A percentile compares a stretch with the other conserved stretches of the same genome.
Conservation (phyloP, 1,284 basidiomycete genomes). For the Anthracocystis walkeri region DNA sequence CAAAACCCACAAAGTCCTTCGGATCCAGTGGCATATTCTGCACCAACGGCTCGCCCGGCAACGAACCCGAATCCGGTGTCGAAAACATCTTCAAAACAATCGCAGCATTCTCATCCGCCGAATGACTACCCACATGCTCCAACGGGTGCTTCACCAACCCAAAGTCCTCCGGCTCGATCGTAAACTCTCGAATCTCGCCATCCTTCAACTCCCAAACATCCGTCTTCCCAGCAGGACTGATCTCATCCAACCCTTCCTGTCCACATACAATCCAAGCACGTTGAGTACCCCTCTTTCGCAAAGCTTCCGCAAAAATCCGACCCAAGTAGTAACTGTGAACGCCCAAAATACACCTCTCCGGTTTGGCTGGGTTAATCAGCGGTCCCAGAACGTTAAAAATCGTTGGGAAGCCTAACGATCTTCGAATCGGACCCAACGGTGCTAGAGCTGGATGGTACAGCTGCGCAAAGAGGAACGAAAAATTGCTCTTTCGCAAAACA, state of each 20-base stretch:
- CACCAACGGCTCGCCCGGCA: conserved; percentile 16
- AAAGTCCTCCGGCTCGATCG: conserved; percentile 61
- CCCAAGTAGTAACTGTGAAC: conserved; percentile 89
- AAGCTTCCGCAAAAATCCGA: conserved; percentile 81
- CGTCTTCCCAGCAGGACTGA: conserved; percentile 86
- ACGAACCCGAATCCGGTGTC: conserved; percentile 8
- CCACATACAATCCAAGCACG: conserved; percentile 94
- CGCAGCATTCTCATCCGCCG: conserved; percentile 61
- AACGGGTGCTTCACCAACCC: conserved; percentile 57
- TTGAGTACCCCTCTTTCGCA: conserved; percentile 76
- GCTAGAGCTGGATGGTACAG: conserved; percentile 92
- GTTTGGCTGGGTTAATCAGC: conserved; percentile 89
- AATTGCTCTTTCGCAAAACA: conserved; percentile 73
- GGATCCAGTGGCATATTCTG: conserved; percentile 32
- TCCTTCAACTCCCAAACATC: conserved; percentile 72
- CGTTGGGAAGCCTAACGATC: conserved; percentile 90
- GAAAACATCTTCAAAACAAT: conserved; percentile 60
- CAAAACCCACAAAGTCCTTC: conserved; percentile 17
- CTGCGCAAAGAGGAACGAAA: conserved; percentile 92
- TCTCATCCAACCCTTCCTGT: conserved; percentile 90
- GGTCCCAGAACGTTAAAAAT: conserved; percentile 97
- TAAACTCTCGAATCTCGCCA: conserved; percentile 54
- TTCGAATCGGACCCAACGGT: conserved; percentile 84
- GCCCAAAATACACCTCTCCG: conserved; percentile 84
- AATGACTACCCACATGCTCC: conserved; percentile 55